Base-by-base conservation (phyloP, 192 early-diverging fungal species). In the Podila epicladia region DNA sequence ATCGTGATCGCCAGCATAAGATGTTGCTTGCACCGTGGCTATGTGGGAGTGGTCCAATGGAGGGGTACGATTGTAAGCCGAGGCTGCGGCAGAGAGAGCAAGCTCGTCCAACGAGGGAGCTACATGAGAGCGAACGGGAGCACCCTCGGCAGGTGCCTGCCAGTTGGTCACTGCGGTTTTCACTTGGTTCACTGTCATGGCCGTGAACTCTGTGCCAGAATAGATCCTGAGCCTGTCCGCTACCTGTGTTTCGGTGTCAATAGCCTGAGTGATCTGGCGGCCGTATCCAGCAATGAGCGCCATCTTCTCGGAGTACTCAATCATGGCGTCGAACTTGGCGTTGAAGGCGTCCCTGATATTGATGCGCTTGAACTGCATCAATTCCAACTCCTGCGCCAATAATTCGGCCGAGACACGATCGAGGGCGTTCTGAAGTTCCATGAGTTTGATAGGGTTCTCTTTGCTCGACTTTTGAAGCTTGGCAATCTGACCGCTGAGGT, bases 251-350 rank as follows among this genome's bases (percentile, higher is more conserved):
- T 79, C 76, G 11, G 70, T 72, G 29, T 79, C 76, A 31, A 79
- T 70, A 9, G 72, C 76, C 53, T 71, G 69, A 20, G 76, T 79
- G 65, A 79, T 79, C 7, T 69, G 64, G 1, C 74, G 69, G 33
- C 84, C 84, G 63, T 82, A 82, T 7, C 79, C 84, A 17, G 74
- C 65, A 65, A 85, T 82, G 11, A 85, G 67, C 5, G 84, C 79
- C 70, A 82, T 72, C 57, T 82, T 82, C 69, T 85, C 79, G 1
- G 84, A 63, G 38, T 69, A 68, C 45, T 85, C 84, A 29, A 85
- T 73, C 59, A 71, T 85, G 33, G 84, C 74, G 57, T 82, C 71
- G 29, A 85, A 72, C 28, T 74, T 73, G 32, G 73, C 31, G 29
- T 67, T 66, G 50, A 82, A 73, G 7, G 84, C 79, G 8, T 78